Conservation (phyloP, 148 eudicot species). For the Spergularia bocconei region DNA sequence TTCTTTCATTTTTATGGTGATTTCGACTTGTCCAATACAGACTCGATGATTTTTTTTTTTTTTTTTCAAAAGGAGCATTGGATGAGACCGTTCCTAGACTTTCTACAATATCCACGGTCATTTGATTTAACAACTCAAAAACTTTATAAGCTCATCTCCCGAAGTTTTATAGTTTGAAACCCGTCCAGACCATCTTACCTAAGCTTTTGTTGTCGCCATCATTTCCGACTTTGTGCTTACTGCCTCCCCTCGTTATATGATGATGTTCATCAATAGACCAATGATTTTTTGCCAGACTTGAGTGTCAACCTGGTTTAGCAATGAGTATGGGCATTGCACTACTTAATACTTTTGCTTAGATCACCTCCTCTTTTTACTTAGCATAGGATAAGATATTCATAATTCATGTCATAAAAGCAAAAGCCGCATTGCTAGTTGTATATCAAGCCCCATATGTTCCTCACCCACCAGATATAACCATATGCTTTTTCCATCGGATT, state of each 20-base stretch:
- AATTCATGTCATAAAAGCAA: constrained; percentile 21
- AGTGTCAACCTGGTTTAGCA: constrained; percentile 10
- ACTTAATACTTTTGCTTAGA: background rate
- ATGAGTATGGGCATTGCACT: constrained; percentile 12
- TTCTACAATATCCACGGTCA: no score
- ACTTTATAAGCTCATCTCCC: no score
- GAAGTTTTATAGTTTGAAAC: no score
- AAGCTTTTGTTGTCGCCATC: constrained; percentile 1
- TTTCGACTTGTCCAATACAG: background rate
- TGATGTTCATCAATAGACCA: constrained; percentile 2
- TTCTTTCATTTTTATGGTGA: background rate
- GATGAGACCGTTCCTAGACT: background rate
- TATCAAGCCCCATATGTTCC: constrained; percentile 37
- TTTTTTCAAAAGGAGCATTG: background rate
- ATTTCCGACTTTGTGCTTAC: background rate
- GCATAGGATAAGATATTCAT: constrained; percentile 5
- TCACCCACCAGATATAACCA: constrained; percentile 28
- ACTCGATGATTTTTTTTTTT: background rate
- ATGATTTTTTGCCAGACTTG: constrained; percentile 2
- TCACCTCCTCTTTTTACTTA: constrained; percentile 4
- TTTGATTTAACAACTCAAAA: no score
- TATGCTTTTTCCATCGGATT: constrained; percentile 26
- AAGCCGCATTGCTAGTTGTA: constrained; percentile 11
- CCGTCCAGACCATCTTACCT: background rate
- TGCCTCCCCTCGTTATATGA: constrained; percentile 7